These are phyloP conservation scores for Pezicula carpinea DNA, from an alignment of 2,329 filamentous ascomycete genomes.

Conservation along the genomic window DNA sequence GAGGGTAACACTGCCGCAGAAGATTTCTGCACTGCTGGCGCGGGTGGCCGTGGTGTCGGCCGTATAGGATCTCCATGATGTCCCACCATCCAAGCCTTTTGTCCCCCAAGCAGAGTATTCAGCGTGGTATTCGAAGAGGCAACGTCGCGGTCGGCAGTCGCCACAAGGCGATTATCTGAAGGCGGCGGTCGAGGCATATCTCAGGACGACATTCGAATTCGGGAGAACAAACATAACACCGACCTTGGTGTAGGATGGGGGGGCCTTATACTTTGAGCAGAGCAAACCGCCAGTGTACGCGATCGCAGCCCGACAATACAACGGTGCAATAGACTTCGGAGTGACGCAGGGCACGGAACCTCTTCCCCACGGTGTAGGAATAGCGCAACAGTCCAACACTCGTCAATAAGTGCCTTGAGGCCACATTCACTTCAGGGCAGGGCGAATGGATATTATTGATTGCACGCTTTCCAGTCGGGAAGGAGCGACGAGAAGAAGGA, in stretches of 20 bases:
- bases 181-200: conserved; percentile 28
- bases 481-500: too few relatives aligned
- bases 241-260: not conserved
- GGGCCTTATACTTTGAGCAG: too few relatives aligned
- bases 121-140: conserved; percentile 30
- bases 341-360: too few relatives aligned
- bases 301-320: too few relatives aligned
- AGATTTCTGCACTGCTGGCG: not conserved
- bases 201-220: not conserved
- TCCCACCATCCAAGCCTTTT: conserved; percentile 30
- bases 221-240: not conserved
- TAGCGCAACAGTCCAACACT: too few relatives aligned
- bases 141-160: conserved; percentile 24
- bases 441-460: too few relatives aligned
- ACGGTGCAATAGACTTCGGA: too few relatives aligned
- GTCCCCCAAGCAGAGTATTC: conserved; percentile 28
- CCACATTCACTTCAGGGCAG: too few relatives aligned
- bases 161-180: conserved; percentile 19
- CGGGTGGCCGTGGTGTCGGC: conserved; percentile 22
- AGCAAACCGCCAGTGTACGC: too few relatives aligned
- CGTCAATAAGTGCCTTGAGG: too few relatives aligned
- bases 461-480: too few relatives aligned
- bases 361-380: too few relatives aligned
- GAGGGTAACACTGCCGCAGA: conserved; percentile 48
- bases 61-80: conserved; percentile 17